Evolutionary conservation across 148 eudicot species (phyloP).

Genomic region (Camellia japonica): DNA sequence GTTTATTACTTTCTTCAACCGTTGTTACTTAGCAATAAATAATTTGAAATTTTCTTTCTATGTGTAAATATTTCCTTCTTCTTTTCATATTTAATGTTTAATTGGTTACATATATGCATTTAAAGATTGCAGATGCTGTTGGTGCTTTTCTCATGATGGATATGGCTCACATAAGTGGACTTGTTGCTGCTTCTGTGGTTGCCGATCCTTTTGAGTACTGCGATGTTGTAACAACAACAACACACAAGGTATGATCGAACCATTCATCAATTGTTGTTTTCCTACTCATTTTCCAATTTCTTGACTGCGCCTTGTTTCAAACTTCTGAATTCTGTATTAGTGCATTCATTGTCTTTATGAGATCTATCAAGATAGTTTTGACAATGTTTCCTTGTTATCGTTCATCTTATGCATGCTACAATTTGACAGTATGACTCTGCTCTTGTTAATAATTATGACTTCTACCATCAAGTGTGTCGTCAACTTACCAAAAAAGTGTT

Average conservation of each 20-base stretch:
- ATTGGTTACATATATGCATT: slow-evolving; percentile 15
- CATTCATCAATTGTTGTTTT: background rate
- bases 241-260: slow-evolving; percentile 70
- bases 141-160: slow-evolving; percentile 97
- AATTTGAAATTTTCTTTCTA: background rate
- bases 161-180: slow-evolving; percentile 98
- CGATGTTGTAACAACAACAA: slow-evolving; percentile 91
- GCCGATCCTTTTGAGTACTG: slow-evolving; percentile 82
- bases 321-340: background rate
- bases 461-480: too few species aligned
- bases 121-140: slow-evolving; percentile 77
- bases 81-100: slow-evolving; percentile 5
- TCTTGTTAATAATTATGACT: too few species aligned
- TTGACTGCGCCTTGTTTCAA: background rate
- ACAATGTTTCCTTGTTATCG: background rate
- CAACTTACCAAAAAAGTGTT: too few species aligned
- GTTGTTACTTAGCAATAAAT: too few species aligned
- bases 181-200: slow-evolving; percentile 90
- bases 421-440: too few species aligned
- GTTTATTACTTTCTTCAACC: background rate
- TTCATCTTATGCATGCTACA: too few species aligned
- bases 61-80: background rate
- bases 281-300: background rate
- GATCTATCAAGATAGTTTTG: background rate
- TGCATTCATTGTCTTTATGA: background rate